These are phyloP conservation scores for Coemansia sp. DNA, from an alignment of 192 early-diverging fungal species.

Conservation along the genomic window DNA sequence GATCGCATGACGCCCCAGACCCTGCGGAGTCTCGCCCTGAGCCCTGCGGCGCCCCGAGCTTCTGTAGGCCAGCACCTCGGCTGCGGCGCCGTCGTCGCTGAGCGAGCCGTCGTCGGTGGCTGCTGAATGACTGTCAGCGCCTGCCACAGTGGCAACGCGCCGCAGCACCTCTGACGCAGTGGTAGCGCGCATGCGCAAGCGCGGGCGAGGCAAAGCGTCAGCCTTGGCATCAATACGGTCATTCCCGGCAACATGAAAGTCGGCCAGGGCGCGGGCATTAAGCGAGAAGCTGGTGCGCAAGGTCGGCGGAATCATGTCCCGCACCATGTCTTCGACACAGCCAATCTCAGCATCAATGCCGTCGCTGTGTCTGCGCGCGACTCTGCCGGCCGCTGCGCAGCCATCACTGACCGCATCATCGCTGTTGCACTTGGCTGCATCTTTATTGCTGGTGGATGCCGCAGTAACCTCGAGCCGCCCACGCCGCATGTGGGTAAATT, in stretches of 20 bases:
- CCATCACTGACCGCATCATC: neutral
- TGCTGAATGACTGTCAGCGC: neutral
- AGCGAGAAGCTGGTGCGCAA: slow-evolving; percentile 44
- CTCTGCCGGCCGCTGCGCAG: neutral
- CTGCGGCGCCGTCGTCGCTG: slow-evolving; percentile 20
- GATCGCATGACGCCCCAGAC: slow-evolving; percentile 30
- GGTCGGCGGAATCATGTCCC: slow-evolving; percentile 11
- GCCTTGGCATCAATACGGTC: slow-evolving; percentile 50
- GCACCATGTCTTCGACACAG: slow-evolving; percentile 18
- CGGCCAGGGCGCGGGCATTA: slow-evolving; percentile 33
- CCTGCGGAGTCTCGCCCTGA: neutral
- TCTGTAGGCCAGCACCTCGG: neutral
- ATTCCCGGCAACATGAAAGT: slow-evolving; percentile 31
- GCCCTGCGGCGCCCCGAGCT: neutral
- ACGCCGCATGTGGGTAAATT: slow-evolving; percentile 20
- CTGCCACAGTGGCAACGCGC: slow-evolving; percentile 20
- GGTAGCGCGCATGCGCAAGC: slow-evolving; percentile 20
- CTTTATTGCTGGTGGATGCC: neutral
- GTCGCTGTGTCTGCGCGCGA: neutral
- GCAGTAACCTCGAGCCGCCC: slow-evolving; percentile 21
- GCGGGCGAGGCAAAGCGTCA: slow-evolving; percentile 43
- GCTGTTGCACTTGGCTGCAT: neutral
- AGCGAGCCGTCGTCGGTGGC: slow-evolving; percentile 9
- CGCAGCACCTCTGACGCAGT: slow-evolving; percentile 26
- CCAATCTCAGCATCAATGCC: slow-evolving; percentile 19